phyloP scores from a whole-genome alignment of 805 yeast species.

The Pichia kluyveri region DNA sequence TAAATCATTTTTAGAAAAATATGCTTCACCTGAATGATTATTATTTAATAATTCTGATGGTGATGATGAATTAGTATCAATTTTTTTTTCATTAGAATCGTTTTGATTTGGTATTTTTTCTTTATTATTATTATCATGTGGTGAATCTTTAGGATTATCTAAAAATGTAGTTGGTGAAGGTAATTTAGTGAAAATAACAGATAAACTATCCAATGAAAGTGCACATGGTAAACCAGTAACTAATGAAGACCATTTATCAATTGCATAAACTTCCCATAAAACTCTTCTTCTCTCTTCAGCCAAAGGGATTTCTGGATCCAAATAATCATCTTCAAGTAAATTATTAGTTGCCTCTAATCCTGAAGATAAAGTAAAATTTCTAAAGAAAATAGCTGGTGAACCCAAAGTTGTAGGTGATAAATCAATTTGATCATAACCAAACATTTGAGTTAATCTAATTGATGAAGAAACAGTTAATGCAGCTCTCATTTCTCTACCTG shows the following conservation, averaged over 20 bases:
- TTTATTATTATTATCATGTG: not conserved
- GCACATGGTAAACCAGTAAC: slow-evolving; percentile 25
- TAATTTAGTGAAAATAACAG: slow-evolving; percentile 22
- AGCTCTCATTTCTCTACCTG: slow-evolving; percentile 20
- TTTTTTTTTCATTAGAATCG: not conserved
- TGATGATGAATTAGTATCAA: not conserved
- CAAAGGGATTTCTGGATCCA: slow-evolving; percentile 19
- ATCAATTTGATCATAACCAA: slow-evolving; percentile 25
- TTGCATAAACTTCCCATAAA: slow-evolving; percentile 25
- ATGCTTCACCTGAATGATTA: too few relatives aligned
- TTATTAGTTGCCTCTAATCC: slow-evolving; percentile 7
- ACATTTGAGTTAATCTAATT: slow-evolving; percentile 22
- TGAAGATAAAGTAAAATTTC: slow-evolving; percentile 6
- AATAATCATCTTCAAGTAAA: slow-evolving; percentile 13
- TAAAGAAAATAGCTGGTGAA: slow-evolving; percentile 13
- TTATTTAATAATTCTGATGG: too few relatives aligned
- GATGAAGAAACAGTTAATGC: slow-evolving; percentile 21
- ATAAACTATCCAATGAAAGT: slow-evolving; percentile 18
- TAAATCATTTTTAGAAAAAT: not conserved
- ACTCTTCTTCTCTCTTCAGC: slow-evolving; percentile 24
- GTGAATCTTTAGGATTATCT: slow-evolving; percentile 4
- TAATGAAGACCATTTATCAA: slow-evolving; percentile 25
- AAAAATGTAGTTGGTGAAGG: slow-evolving; percentile 23
- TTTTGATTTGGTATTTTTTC: not conserved
- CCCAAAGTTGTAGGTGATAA: slow-evolving; percentile 13